phyloP scores from a whole-genome alignment of 768 basidiomycete genomes.

The Brasilioporus rufonigricans region DNA sequence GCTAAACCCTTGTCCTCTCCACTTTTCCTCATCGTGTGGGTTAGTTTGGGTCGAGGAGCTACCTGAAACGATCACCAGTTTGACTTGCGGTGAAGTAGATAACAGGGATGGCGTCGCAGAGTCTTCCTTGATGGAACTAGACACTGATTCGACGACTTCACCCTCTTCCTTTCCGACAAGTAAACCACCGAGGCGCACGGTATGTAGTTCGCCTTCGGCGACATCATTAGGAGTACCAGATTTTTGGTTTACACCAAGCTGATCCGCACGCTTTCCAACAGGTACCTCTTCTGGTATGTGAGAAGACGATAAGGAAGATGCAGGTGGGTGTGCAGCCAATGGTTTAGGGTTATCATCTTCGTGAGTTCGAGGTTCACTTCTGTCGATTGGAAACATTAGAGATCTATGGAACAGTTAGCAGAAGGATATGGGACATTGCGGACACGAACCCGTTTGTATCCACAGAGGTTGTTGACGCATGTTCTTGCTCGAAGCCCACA shows the following conservation, averaged over 20 bases:
- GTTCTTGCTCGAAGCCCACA: neutral
- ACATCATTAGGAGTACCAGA: constrained; percentile 16
- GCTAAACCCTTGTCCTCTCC: no score
- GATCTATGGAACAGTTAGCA: neutral
- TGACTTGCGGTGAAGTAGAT: no score
- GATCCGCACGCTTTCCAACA: neutral
- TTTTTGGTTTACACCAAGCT: neutral
- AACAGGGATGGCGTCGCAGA: no score
- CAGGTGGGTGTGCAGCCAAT: neutral
- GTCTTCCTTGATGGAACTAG: no score
- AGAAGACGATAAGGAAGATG: neutral
- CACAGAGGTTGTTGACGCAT: neutral
- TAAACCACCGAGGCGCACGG: no score
- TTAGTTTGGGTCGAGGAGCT: no score
- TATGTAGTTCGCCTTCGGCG: no score
- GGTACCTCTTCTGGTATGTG: neutral
- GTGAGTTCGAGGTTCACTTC: no score
- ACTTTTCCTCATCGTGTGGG: no score
- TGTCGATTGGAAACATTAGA: neutral
- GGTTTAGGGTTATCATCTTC: neutral
- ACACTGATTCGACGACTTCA: no score
- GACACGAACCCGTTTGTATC: constrained; percentile 2
- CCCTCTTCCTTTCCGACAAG: no score
- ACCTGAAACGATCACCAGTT: no score
- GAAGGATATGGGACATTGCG: neutral